Conservation (phyloP, 164 flowering plant genomes). For the Saururus chinensis region DNA sequence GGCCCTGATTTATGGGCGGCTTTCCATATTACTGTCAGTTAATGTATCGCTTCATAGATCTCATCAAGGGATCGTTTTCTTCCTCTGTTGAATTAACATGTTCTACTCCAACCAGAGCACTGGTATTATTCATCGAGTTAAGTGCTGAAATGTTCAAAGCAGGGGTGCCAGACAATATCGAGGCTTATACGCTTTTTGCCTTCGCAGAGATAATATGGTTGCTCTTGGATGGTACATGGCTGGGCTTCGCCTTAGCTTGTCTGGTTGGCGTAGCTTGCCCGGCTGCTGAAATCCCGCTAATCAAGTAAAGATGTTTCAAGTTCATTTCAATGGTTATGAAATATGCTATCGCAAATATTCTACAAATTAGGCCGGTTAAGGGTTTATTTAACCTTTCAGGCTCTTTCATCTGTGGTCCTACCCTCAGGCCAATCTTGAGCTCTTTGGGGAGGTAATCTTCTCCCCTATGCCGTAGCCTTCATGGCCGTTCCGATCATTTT, state of each 20-base stretch:
- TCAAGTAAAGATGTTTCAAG: slow-evolving; percentile 38
- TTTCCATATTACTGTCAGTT: no score
- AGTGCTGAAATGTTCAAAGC: slow-evolving; percentile 85
- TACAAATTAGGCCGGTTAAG: background rate
- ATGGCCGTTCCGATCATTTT: background rate
- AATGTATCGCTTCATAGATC: no score
- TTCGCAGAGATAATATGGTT: slow-evolving; percentile 69
- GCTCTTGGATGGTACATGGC: slow-evolving; percentile 48
- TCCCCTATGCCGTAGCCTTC: background rate
- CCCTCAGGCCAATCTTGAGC: slow-evolving; percentile 60
- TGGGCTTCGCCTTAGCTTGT: slow-evolving; percentile 68
- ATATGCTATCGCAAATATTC: background rate
- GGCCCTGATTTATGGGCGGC: background rate
- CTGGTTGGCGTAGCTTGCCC: slow-evolving; percentile 71
- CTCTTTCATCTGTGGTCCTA: slow-evolving; percentile 75
- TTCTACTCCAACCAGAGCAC: slow-evolving; percentile 24
- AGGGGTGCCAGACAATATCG: slow-evolving; percentile 63
- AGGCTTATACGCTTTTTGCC: slow-evolving; percentile 71
- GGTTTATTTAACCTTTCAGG: slow-evolving; percentile 23
- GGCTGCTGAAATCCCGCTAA: slow-evolving; percentile 77
- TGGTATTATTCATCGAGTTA: slow-evolving; percentile 57
- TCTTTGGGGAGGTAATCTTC: slow-evolving; percentile 60
- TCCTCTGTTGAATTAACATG: background rate
- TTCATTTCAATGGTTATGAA: background rate
- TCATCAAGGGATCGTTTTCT: background rate